Conservation (phyloP, 257 asterid genomes). For the Salvia hispanica region DNA sequence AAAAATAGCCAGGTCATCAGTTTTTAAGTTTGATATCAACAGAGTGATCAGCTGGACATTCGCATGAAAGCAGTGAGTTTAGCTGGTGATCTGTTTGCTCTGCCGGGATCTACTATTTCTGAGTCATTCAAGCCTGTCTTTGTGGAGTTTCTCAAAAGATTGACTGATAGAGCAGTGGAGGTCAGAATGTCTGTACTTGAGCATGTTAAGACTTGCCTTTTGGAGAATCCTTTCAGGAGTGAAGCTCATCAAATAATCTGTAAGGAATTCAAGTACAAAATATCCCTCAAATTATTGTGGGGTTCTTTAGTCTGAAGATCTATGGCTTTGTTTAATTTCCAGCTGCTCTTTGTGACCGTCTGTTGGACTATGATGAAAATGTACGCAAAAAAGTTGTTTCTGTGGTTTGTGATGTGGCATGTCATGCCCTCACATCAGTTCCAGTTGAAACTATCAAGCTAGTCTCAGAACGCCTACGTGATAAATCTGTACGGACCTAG, state of each 20-base stretch:
- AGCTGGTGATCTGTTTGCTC: conserved; percentile 85
- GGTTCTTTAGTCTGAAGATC: no score
- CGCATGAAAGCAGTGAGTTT: conserved; percentile 84
- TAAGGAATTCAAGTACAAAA: conserved; percentile 51
- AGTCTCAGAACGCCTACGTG: conserved; percentile 93
- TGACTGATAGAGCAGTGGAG: conserved; percentile 81
- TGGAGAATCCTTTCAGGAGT: conserved; percentile 67
- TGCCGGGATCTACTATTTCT: conserved; percentile 65
- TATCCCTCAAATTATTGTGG: background rate
- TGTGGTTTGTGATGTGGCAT: conserved; percentile 82
- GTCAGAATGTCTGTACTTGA: conserved; percentile 90
- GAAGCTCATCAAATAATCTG: conserved; percentile 85
- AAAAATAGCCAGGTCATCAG: background rate
- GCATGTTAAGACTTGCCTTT: conserved; percentile 69
- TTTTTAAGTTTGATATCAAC: conserved; percentile 42
- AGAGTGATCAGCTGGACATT: conserved; percentile 83
- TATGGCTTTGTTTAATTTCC: conserved; percentile 21
- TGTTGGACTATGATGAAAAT: conserved; percentile 85
- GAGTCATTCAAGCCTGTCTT: conserved; percentile 77
- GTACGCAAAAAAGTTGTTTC: conserved; percentile 93
- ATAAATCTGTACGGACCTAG: conserved; percentile 78
- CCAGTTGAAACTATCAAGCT: conserved; percentile 73
- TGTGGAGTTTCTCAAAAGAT: conserved; percentile 79
- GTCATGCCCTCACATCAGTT: conserved; percentile 61
- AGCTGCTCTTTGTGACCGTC: conserved; percentile 88